Evolutionary conservation across 768 basidiomycete species (phyloP).

Genomic region (Tulasnella sp.): DNA sequence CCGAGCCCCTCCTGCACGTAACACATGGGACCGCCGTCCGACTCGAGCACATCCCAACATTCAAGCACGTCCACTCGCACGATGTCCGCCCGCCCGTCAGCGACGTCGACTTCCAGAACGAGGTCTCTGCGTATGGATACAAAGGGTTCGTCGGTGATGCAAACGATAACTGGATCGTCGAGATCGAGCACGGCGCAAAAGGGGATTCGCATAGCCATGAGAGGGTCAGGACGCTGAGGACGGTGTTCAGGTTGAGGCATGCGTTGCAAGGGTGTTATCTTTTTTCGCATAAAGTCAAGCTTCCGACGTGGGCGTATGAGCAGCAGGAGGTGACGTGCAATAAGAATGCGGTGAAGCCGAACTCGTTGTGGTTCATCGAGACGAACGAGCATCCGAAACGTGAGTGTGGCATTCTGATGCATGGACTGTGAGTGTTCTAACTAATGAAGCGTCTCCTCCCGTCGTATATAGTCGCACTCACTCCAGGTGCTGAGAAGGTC

Average conservation of each 20-base stretch:
- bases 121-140: slow-evolving; percentile 91
- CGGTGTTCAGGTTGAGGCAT: slow-evolving; percentile 75
- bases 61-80: slow-evolving; percentile 88
- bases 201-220: slow-evolving; percentile 55
- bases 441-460: not conserved
- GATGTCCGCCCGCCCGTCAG: slow-evolving; percentile 89
- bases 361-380: slow-evolving; percentile 92
- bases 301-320: slow-evolving; percentile 95
- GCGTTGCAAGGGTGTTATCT: slow-evolving; percentile 86
- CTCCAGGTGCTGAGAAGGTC: slow-evolving; percentile 59
- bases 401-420: too few relatives aligned
- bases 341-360: slow-evolving; percentile 82
- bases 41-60: slow-evolving; percentile 65
- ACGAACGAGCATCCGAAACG: slow-evolving; percentile 62
- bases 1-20: slow-evolving; percentile 49
- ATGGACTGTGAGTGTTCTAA: too few relatives aligned
- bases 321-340: slow-evolving; percentile 99
- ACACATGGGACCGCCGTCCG: slow-evolving; percentile 59
- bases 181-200: slow-evolving; percentile 60
- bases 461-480: slow-evolving; percentile 45
- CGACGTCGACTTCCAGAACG: slow-evolving; percentile 98
- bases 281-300: slow-evolving; percentile 95
- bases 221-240: slow-evolving; percentile 67
- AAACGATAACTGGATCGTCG: slow-evolving; percentile 89
- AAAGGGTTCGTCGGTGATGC: slow-evolving; percentile 74